A percentile compares a stretch with the other conserved stretches of the same genome.
These are phyloP conservation scores for Wolfiporia cocos DNA, from an alignment of 1,284 basidiomycete genomes.

Conservation along the genomic window DNA sequence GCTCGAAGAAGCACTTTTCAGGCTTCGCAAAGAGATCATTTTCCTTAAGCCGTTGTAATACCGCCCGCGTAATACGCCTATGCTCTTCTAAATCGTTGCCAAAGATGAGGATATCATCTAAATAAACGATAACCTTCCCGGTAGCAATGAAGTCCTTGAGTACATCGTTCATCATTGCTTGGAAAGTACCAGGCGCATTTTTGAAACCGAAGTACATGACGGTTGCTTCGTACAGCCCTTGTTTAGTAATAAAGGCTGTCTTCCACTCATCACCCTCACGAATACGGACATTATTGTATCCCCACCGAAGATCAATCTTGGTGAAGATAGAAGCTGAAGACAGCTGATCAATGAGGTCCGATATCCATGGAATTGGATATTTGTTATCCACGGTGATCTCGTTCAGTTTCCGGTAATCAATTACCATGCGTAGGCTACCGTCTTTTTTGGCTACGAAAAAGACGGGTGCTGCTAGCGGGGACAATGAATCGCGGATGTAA, in stretches of 20 bases:
- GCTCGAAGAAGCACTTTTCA: slow-evolving; percentile 31
- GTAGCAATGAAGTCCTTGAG: slow-evolving; percentile 17
- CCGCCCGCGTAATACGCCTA: slow-evolving; percentile 16
- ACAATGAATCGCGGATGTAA: slow-evolving; percentile 1
- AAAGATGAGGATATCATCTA: slow-evolving; percentile 24
- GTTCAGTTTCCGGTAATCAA: slow-evolving; percentile 14
- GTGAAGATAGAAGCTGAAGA: slow-evolving; percentile 6
- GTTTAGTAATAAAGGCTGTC: slow-evolving; percentile 8
- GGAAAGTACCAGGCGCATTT: slow-evolving; percentile 30
- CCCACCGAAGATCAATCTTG: slow-evolving; percentile 8
- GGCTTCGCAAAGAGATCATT: slow-evolving; percentile 25
- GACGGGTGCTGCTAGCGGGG: background rate
- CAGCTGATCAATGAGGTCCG: slow-evolving; percentile 5
- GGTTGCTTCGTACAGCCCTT: slow-evolving; percentile 22
- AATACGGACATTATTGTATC: slow-evolving; percentile 13
- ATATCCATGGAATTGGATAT: slow-evolving; percentile 7
- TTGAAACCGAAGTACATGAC: slow-evolving; percentile 31
- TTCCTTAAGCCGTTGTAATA: slow-evolving; percentile 26
- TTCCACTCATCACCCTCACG: slow-evolving; percentile 13
- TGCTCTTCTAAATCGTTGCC: slow-evolving; percentile 10
- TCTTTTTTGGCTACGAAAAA: slow-evolving; percentile 6
- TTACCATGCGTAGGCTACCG: background rate
- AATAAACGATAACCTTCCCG: slow-evolving; percentile 18
- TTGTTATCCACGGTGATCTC: slow-evolving; percentile 5
- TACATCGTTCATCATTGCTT: slow-evolving; percentile 14